Evolutionary conservation across 164 flowering plant species (phyloP), one percentile per base, ranked within the genome.

Genomic region (Dillenia turbinata): DNA sequence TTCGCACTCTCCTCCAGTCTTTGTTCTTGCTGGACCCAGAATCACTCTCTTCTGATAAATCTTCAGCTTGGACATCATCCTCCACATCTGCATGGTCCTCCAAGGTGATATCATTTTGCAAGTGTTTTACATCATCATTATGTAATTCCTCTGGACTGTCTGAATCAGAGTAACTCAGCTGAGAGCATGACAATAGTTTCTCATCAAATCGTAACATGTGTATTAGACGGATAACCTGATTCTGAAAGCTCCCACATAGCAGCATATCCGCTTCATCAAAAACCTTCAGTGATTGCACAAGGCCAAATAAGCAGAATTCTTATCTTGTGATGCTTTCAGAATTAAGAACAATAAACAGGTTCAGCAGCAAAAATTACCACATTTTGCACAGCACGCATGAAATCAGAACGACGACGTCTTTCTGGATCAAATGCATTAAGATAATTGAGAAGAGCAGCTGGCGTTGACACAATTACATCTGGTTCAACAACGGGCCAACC

Each of bases 201-300:
- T 94, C 99, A 60, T 94, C 97, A 76, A 83, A 91, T 8, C 97
- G 93, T 45, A 94, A 75, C 94, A 91, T 76, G 77, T 91, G 68
- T 74, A 94, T 85, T 8, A 94, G 87, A 63, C 90, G 94, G 58
- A 89, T 81, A 51, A 94, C 87, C 71, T 94, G 96, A 81, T 94
- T 94, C 78, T 89, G 93, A 54, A 88, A 94, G 64, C 99, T 79
- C 43, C 99, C 97, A 73, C 90, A 88, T 44, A 94, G 87, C 56
- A 94, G 81, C 94, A 94, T 76, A 68, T 89, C 99, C 57, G 97
- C 97, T 79, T 94, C 99, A 81, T 94, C 99, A 77, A 94, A 94
- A 46, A 94, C 98, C 97, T 94, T 40, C 62, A 61, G 45, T 57
- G 9, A 45, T 53, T 11, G 0, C 17, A 53, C 43, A 45, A 55